Percentiles rank a stretch among this genome's conserved stretches.
These are phyloP conservation scores for Leucaena leucocephala DNA, from an alignment of 306 rosid genomes.

Conservation along the genomic window DNA sequence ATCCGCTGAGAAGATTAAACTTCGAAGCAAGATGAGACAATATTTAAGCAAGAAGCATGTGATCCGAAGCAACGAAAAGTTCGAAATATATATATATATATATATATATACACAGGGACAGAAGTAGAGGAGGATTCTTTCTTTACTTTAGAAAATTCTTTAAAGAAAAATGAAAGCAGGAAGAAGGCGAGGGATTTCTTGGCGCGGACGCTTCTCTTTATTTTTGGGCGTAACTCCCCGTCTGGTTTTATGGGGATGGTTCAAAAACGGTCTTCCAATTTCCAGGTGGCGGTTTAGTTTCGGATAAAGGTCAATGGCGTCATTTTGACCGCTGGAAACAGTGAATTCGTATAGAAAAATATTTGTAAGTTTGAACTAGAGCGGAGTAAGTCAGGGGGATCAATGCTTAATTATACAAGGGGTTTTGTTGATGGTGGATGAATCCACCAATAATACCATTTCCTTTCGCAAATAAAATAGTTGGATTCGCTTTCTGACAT, in stretches of 20 bases:
- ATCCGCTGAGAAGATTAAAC: slow-evolving; percentile 27
- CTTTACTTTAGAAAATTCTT: not conserved
- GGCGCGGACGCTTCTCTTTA: not conserved
- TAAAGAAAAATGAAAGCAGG: not conserved
- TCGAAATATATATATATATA: not conserved
- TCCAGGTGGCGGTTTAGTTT: not conserved
- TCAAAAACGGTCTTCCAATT: not conserved
- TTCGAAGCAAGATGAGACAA: slow-evolving; percentile 26
- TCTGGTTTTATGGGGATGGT: not conserved
- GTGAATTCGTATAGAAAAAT: not conserved
- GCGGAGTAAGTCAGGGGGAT: not conserved
- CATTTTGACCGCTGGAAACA: not conserved
- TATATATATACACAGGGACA: slow-evolving; percentile 17
- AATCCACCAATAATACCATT: not conserved
- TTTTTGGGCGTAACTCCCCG: not conserved
- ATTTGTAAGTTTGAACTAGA: not conserved
- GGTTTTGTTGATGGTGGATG: not conserved
- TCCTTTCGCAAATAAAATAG: not conserved
- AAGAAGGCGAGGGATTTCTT: not conserved
- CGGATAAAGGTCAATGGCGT: not conserved
- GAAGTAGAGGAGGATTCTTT: slow-evolving; percentile 8
- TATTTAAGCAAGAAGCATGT: slow-evolving; percentile 34
- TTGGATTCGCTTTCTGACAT: not conserved
- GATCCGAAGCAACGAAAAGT: slow-evolving; percentile 37
- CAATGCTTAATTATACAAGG: not conserved